These are phyloP conservation scores for Austroboletus eburneus DNA, from an alignment of 768 basidiomycete species.

Conservation along the genomic window DNA sequence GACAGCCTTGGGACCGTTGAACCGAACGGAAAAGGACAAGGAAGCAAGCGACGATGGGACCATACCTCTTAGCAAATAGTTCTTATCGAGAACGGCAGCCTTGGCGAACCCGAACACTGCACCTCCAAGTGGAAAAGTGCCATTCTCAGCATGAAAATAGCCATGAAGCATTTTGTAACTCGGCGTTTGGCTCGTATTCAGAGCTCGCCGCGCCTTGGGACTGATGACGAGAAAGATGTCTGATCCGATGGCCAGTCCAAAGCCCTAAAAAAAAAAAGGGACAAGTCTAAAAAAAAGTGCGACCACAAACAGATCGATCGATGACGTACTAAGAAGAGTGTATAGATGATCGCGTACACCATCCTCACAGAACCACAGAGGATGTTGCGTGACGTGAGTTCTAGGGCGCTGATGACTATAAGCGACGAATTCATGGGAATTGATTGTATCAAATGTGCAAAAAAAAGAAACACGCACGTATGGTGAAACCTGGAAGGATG, in stretches of 20 bases:
- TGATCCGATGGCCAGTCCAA: constrained; percentile 79
- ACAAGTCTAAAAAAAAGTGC: too few relatives aligned
- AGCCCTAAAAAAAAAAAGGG: constrained; percentile 67
- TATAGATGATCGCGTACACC: constrained; percentile 85
- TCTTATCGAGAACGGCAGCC: constrained; percentile 28
- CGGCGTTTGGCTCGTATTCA: constrained; percentile 29
- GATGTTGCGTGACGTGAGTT: constrained; percentile 76
- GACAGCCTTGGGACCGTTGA: constrained; percentile 53
- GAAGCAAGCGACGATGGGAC: background rate
- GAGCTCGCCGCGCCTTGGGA: constrained; percentile 43
- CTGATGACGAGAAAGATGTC: constrained; percentile 76
- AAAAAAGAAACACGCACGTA: constrained; percentile 49
- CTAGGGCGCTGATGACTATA: constrained; percentile 71
- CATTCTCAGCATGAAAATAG: constrained; percentile 46
- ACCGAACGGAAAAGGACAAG: background rate
- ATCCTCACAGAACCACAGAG: constrained; percentile 80
- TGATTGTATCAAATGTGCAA: background rate
- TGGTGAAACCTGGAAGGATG: constrained; percentile 84
- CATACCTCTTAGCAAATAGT: constrained; percentile 30
- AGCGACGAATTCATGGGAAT: constrained; percentile 1
- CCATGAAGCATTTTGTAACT: constrained; percentile 52
- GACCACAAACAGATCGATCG: too few relatives aligned
- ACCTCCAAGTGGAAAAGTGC: constrained; percentile 36
- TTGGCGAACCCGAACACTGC: constrained; percentile 48
- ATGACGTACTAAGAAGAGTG: constrained; percentile 71